Percentiles rank a stretch among this genome's conserved stretches.
Conservation (phyloP, 2,329 filamentous ascomycete genomes). For the Amauroascus niger region DNA sequence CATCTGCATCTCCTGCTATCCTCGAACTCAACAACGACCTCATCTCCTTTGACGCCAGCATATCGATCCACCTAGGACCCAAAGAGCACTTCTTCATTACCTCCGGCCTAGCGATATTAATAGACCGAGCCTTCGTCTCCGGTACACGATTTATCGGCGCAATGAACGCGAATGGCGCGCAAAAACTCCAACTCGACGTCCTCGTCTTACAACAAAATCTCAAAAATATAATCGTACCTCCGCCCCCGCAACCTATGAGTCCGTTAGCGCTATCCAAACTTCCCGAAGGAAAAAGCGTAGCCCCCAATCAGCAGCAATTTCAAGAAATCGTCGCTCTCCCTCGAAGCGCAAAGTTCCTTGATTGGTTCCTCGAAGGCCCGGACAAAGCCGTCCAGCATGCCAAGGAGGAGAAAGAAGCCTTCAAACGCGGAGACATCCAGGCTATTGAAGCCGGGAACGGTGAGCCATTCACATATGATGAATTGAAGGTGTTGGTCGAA, state of each 20-base stretch:
- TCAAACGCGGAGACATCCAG: conserved; percentile 26
- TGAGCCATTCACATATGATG: conserved; percentile 39
- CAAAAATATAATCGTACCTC: conserved; percentile 64
- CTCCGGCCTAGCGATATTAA: conserved; percentile 63
- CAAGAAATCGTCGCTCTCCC: conserved; percentile 35
- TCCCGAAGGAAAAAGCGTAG: conserved; percentile 8
- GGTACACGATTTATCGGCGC: conserved; percentile 61
- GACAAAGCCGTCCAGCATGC: conserved; percentile 38
- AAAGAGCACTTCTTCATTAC: conserved; percentile 67
- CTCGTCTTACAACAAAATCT: conserved; percentile 93
- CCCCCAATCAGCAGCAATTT: conserved; percentile 14
- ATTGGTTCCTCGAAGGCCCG: conserved; percentile 41
- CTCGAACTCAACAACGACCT: conserved; percentile 75
- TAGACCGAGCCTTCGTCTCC: conserved; percentile 67
- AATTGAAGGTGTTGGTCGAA: conserved; percentile 38
- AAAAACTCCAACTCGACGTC: conserved; percentile 87
- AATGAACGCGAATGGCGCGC: conserved; percentile 75
- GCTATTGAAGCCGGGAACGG: conserved; percentile 32
- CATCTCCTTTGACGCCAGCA: conserved; percentile 76
- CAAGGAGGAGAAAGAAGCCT: conserved; percentile 36
- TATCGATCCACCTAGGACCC: conserved; percentile 60
- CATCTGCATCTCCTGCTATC: conserved; percentile 52
- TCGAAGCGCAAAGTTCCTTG: conserved; percentile 38
- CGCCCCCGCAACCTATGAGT: conserved; percentile 14
- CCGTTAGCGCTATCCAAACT: neutral